Evolutionary conservation across 2,329 filamentous ascomycete species (phyloP), one percentile per base, ranked within the genome.

Genomic region (Xylariaceae sp.): DNA sequence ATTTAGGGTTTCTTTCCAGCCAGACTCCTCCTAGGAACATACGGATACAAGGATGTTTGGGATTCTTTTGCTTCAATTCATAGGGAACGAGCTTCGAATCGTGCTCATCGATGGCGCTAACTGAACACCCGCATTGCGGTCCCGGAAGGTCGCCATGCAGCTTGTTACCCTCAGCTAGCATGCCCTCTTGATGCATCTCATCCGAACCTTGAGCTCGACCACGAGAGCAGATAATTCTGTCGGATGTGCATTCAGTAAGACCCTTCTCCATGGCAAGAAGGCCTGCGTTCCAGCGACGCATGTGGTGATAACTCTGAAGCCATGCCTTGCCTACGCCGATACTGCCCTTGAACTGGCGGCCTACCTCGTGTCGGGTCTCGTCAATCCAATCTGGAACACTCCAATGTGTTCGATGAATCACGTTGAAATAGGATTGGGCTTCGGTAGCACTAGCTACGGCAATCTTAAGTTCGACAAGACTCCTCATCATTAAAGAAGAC

Each of bases 401-500:
- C 87, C 86, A 91, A 64, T 91, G 84, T 51, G 88, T 81, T 51
- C 81, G 72, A 3, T 86, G 83, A 13, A 94, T 83, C 34, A 81
- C 62, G 55, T 90, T 83, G 59, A 86, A 93, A 52, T 76, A 72
- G 54, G 83, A 83, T 52, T 81, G 76, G 2, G 86, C 85, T 42
- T 79, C 79, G 2, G 87, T 91, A 29, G 79, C 76, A 35, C 80
- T 83, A 38, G 74, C 72, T 0, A 85, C 88, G 43, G 70, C 68
- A 28, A 68, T 67, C 60, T 87, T 90, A 70, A 94, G 94, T 44
- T 85, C 79, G 8, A 87, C 79, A 83, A 59, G 94, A 89, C 3
- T 83, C 81, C 39, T 83, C 78, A 54, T 89, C 81, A 64, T 90
- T 93, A 73, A 93, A 88, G 67, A 94, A 91, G 32, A 87, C 83